Evolutionary conservation across 768 basidiomycete species (phyloP), one percentile per base, ranked within the genome.

Genomic region (Suillus bovinus): DNA sequence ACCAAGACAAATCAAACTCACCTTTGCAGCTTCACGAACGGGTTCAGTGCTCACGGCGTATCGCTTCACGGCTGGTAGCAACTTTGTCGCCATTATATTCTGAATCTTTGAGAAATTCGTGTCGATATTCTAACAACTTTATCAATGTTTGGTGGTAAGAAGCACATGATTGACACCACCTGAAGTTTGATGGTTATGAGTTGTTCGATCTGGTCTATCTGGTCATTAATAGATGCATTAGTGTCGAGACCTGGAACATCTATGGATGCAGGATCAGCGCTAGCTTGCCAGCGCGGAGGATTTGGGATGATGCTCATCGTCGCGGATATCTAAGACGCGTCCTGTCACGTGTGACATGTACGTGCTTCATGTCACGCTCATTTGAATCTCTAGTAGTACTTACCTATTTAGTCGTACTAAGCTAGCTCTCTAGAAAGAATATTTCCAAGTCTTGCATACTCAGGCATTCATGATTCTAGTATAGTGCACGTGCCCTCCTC

Each of bases 191-290:
- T 82, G 10, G 96, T 95, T 64, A 96, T 96, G 69, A 96, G 82
- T 72, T 97, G 96, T 75, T 99, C 96, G 62, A 97, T 93, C 75
- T 96, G 93, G 70, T 96, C 94, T 59, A 94, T 89, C 77, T 97
- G 95, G 69, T 89, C 93, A 63, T 83, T 83, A 29, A 86, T 78
- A 24, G 90, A 81, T 27, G 90, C 89, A 11, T 78, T 80, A 1
- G 82, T 84, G 68, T 94, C 89, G 41, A 94, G 79, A 0, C 92
- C 91, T 9, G 90, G 87, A 3, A 93, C 79, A 16, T 78, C 71
- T 59, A 94, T 92, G 50, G 82, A 80, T 1, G 81, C 68, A 20
- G 90, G 87, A 72, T 93, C 83, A 5, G 79, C 65, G 33, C 80
- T 85, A 9, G 91, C 89, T 64, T 80, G 78, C 87, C 89, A 93